Conservation (phyloP, 192 early-diverging fungal species). For the Haplosporangium gracile region DNA sequence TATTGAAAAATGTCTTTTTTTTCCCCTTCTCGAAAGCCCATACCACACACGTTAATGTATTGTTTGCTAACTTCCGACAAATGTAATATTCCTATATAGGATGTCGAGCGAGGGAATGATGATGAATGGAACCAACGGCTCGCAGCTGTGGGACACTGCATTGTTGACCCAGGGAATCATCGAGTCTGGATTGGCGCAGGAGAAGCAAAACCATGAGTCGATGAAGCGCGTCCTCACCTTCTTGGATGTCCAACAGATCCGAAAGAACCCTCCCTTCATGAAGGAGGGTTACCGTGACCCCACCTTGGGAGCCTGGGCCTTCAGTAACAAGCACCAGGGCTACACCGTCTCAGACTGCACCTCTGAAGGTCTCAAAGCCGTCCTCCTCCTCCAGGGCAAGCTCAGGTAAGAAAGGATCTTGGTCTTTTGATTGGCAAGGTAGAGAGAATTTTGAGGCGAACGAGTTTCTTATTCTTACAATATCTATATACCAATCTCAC, state of each 20-base stretch:
- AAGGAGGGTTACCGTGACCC: constrained; percentile 83
- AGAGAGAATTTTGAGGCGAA: neutral
- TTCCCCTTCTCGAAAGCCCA: neutral
- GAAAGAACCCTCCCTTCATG: constrained; percentile 75
- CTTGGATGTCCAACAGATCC: constrained; percentile 90
- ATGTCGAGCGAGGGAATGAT: constrained; percentile 91
- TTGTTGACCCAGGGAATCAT: constrained; percentile 88
- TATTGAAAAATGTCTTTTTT: too few species aligned
- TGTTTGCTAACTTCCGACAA: neutral
- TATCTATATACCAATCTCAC: neutral
- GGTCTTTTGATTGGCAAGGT: neutral
- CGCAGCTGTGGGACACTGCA: constrained; percentile 96
- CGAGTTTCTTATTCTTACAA: neutral
- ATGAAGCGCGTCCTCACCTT: constrained; percentile 83
- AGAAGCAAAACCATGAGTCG: constrained; percentile 74
- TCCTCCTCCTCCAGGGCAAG: constrained; percentile 79
- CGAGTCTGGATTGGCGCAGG: constrained; percentile 82
- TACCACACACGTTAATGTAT: neutral
- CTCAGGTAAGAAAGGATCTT: constrained; percentile 61
- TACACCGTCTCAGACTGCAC: constrained; percentile 98
- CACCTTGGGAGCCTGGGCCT: constrained; percentile 96
- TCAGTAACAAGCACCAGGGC: constrained; percentile 92
- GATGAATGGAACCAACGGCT: constrained; percentile 97
- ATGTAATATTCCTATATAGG: constrained; percentile 18
- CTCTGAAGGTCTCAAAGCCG: constrained; percentile 90